These are phyloP conservation scores for Coniochaeta sp. DNA, from an alignment of 2,329 filamentous ascomycete genomes.

Conservation along the genomic window DNA sequence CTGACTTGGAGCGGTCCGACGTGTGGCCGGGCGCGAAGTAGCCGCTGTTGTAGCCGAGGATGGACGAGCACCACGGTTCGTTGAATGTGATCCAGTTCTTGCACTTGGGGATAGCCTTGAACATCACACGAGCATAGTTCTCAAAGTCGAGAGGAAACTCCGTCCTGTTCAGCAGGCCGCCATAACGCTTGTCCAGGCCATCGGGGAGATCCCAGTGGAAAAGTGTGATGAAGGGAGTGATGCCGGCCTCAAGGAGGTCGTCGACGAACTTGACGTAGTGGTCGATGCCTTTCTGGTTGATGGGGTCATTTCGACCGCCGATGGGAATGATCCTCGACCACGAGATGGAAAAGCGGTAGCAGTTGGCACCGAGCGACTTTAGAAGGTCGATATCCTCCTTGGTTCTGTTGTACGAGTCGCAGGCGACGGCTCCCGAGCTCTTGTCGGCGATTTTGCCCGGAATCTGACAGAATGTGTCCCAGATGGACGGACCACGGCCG, in stretches of 20 bases:
- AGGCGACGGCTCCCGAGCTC: slow-evolving; percentile 67
- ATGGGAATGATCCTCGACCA: slow-evolving; percentile 81
- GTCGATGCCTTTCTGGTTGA: slow-evolving; percentile 71
- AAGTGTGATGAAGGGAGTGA: slow-evolving; percentile 73
- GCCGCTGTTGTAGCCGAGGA: slow-evolving; percentile 72
- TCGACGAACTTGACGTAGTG: slow-evolving; percentile 76
- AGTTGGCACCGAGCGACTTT: slow-evolving; percentile 63
- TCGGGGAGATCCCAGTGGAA: slow-evolving; percentile 87
- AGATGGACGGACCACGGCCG: slow-evolving; percentile 75
- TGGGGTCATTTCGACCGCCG: slow-evolving; percentile 72
- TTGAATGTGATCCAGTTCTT: slow-evolving; percentile 90
- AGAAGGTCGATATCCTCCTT: slow-evolving; percentile 70
- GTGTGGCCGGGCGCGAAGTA: slow-evolving; percentile 76
- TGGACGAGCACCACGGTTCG: slow-evolving; percentile 79
- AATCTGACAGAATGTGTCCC: slow-evolving; percentile 80
- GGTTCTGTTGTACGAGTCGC: slow-evolving; percentile 79
- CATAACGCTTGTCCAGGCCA: slow-evolving; percentile 70
- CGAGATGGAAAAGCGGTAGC: slow-evolving; percentile 79
- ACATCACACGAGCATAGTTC: slow-evolving; percentile 69
- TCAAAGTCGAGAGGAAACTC: slow-evolving; percentile 80
- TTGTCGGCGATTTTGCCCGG: slow-evolving; percentile 78
- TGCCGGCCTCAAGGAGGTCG: slow-evolving; percentile 67
- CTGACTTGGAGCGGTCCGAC: slow-evolving; percentile 63
- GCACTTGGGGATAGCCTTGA: slow-evolving; percentile 66
- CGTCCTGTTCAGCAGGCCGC: slow-evolving; percentile 69